These are phyloP conservation scores for Tulasnella calospora DNA, from an alignment of 768 basidiomycete species.

Conservation along the genomic window DNA sequence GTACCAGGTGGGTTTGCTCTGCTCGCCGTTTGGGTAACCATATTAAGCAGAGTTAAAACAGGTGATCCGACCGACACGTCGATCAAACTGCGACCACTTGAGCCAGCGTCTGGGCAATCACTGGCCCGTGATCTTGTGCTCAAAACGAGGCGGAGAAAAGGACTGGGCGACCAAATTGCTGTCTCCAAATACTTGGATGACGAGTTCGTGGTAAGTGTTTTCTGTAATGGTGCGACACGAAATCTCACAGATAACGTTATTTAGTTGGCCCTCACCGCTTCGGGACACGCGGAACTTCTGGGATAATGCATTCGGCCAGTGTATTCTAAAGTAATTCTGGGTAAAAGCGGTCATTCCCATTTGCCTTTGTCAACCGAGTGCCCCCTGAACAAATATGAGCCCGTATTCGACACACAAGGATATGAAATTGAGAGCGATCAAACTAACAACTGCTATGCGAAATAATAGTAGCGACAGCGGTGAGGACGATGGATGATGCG, in stretches of 20 bases:
- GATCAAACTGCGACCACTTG: constrained; percentile 92
- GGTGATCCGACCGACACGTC: constrained; percentile 98
- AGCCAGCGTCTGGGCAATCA: constrained; percentile 94
- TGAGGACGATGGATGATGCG: not conserved
- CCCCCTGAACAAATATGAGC: no score
- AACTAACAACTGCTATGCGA: not conserved
- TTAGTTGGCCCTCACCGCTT: constrained; percentile 87
- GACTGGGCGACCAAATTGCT: constrained; percentile 92
- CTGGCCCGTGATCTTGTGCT: constrained; percentile 91
- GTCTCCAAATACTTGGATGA: constrained; percentile 97
- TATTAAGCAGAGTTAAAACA: constrained; percentile 33
- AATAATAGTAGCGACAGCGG: constrained; percentile 3
- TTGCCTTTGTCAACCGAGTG: not conserved
- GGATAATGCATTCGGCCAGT: constrained; percentile 39
- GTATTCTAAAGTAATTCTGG: not conserved
- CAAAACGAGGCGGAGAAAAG: constrained; percentile 94
- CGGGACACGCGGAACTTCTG: constrained; percentile 90
- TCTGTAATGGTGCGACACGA: not conserved
- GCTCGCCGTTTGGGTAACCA: not conserved
- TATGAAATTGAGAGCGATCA: not conserved
- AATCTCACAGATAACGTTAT: constrained; percentile 24
- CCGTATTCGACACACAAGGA: not conserved
- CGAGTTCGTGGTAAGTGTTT: constrained; percentile 76
- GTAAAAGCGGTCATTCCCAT: not conserved
- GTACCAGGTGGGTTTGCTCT: constrained; percentile 69